Evolutionary conservation across 2,329 filamentous ascomycete genomes (phyloP).

Genomic region (Scedosporium dehoogii): DNA sequence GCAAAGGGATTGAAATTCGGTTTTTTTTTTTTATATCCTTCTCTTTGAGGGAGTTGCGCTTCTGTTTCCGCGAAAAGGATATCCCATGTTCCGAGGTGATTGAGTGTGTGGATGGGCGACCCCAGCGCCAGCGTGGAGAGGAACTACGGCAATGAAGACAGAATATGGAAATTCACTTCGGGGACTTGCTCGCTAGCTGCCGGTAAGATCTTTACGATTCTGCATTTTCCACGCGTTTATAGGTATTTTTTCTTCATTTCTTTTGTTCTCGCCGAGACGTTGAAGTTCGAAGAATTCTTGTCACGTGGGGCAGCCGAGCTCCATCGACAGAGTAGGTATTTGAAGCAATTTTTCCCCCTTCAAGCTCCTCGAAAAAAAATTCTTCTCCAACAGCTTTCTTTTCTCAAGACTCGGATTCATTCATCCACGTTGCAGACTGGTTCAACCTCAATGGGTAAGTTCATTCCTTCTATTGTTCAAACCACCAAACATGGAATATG

Average conservation of each 20-base stretch:
- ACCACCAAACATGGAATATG: slow-evolving; percentile 26
- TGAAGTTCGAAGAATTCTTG: background rate
- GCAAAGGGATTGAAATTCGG: background rate
- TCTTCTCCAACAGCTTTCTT: background rate
- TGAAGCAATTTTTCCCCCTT: background rate
- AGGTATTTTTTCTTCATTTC: background rate
- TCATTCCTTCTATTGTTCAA: background rate
- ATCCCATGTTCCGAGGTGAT: background rate
- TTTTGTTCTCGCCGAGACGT: too few species aligned
- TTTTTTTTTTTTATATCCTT: background rate
- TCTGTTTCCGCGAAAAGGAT: background rate
- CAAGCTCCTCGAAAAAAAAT: background rate
- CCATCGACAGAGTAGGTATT: background rate
- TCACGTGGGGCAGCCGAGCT: background rate
- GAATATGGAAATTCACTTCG: background rate
- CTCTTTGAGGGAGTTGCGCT: background rate
- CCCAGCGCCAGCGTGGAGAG: background rate
- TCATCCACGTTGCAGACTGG: background rate
- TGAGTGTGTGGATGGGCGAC: background rate
- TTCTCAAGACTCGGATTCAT: background rate
- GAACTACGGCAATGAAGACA: background rate
- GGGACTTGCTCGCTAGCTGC: background rate
- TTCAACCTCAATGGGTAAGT: slow-evolving; percentile 22
- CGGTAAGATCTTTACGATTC: background rate
- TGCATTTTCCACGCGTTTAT: background rate